Evolutionary conservation across 2,329 filamentous ascomycete genomes (phyloP).

Genomic region (Trichoderma harzianum): DNA sequence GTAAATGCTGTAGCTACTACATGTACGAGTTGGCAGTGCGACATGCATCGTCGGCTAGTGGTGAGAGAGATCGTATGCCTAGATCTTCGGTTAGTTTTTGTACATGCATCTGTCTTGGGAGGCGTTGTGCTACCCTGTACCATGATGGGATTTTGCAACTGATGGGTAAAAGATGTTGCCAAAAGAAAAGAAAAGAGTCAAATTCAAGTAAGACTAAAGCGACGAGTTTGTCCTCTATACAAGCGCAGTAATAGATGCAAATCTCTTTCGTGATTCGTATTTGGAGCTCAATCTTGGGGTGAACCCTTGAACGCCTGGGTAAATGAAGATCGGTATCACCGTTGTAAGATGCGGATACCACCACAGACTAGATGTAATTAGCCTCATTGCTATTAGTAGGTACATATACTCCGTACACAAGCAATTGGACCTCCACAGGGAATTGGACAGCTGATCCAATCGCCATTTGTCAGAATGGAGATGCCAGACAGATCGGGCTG

Average conservation of each 20-base stretch:
- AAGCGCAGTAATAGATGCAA: neutral
- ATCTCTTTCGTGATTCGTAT: neutral
- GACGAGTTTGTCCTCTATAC: neutral
- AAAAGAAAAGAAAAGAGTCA: neutral
- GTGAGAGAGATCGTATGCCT: neutral
- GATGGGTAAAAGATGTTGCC: neutral
- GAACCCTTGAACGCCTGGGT: neutral
- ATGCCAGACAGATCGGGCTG: neutral
- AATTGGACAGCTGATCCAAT: neutral
- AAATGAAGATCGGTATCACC: constrained; percentile 5
- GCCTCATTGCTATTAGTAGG: neutral
- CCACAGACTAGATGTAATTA: neutral
- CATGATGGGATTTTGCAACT: neutral
- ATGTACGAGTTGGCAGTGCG: neutral
- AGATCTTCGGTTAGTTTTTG: neutral
- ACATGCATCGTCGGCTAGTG: neutral
- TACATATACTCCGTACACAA: too few species aligned
- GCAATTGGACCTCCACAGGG: neutral
- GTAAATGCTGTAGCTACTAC: neutral
- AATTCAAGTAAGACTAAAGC: neutral
- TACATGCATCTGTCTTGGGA: too few species aligned
- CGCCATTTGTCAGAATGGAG: neutral
- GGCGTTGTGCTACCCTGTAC: neutral
- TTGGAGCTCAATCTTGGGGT: neutral
- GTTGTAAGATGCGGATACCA: neutral